A percentile compares a stretch with the other conserved stretches of the same genome.
Evolutionary conservation across 2,329 filamentous ascomycete genomes (phyloP).

Genomic region (Chrysoporthe puriensis): DNA sequence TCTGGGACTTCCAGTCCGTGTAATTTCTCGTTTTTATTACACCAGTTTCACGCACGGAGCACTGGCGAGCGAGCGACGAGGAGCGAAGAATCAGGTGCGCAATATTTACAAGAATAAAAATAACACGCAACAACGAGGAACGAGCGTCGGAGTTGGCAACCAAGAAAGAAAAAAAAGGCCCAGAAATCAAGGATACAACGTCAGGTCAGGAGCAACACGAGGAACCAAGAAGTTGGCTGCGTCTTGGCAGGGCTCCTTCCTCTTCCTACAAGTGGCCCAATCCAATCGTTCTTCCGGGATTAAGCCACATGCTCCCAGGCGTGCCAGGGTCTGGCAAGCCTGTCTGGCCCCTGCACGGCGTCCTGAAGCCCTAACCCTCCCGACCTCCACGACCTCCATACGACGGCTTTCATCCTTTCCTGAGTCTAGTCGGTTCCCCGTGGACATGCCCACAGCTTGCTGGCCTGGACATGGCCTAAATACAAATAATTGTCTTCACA

Average conservation of each 20-base stretch:
- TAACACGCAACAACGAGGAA: neutral
- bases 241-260: conserved; percentile 5
- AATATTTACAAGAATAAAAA: neutral
- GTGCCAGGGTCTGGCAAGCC: neutral
- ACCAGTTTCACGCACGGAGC: neutral
- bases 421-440: no score
- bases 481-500: no score
- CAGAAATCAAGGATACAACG: conserved; percentile 3
- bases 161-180: neutral
- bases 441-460: no score
- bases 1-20: neutral
- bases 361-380: neutral
- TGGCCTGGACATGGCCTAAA: no score
- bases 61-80: neutral
- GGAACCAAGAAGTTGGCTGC: neutral
- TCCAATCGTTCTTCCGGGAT: neutral
- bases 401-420: no score
- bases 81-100: neutral
- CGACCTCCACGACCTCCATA: neutral
- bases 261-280: neutral
- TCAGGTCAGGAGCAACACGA: conserved; percentile 11
- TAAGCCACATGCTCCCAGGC: conserved; percentile 11
- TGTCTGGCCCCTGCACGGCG: neutral
- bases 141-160: neutral
- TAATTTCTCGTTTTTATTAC: conserved; percentile 1